These are phyloP conservation scores for Xanthoceras sorbifolium DNA, from an alignment of 345 rosid genomes.

Conservation along the genomic window DNA sequence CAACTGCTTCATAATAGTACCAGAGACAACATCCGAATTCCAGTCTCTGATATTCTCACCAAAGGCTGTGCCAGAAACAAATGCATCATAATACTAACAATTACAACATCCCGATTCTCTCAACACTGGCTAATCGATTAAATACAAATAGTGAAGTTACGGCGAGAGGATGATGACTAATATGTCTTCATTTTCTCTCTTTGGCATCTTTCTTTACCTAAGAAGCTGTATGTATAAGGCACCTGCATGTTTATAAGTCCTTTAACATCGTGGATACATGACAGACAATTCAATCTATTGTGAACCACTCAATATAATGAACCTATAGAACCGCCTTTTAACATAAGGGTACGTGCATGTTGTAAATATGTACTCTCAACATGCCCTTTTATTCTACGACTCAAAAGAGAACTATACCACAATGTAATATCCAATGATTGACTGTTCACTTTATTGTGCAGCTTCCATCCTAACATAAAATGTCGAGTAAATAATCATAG, in stretches of 20 bases:
- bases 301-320: too few relatives aligned
- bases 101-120: constrained; percentile 46
- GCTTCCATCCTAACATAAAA: too few relatives aligned
- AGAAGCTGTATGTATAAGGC: constrained; percentile 15
- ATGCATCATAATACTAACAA: constrained; percentile 45
- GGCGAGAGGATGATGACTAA: constrained; percentile 17
- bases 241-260: too few relatives aligned
- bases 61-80: constrained; percentile 79
- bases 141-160: constrained; percentile 2
- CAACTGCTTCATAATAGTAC: constrained; percentile 53
- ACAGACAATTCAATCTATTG: too few relatives aligned
- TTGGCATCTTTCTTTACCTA: constrained; percentile 19
- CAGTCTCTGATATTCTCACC: constrained; percentile 41
- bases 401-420: too few relatives aligned
- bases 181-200: constrained; percentile 20
- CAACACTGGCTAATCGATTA: neutral
- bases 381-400: too few relatives aligned
- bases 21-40: constrained; percentile 52
- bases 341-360: too few relatives aligned
- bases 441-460: too few relatives aligned
- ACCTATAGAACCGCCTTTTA: too few relatives aligned
- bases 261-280: neutral
- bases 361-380: too few relatives aligned
- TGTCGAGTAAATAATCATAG: too few relatives aligned
- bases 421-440: too few relatives aligned